A percentile compares a stretch with the other conserved stretches of the same genome.
phyloP scores from a whole-genome alignment of 2,329 filamentous ascomycete genomes.

The Talaromyces marneffei region DNA sequence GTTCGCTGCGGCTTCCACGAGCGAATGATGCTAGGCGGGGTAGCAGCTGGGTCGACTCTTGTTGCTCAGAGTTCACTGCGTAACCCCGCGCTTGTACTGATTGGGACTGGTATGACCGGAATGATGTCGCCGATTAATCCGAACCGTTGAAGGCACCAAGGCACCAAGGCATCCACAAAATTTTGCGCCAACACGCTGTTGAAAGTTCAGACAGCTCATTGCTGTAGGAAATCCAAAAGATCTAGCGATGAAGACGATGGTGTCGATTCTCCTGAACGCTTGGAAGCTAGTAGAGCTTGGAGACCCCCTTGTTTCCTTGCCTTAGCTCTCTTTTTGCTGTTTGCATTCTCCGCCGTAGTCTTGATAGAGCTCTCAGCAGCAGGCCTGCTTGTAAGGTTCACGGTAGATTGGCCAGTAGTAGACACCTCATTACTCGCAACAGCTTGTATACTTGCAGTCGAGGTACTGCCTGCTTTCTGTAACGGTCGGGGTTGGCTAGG shows the following conservation, averaged over 20 bases:
- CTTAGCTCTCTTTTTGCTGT: constrained; percentile 53
- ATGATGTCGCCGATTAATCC: constrained; percentile 15
- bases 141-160: constrained; percentile 13
- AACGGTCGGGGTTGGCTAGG: constrained; percentile 13
- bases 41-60: neutral
- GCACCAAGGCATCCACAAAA: constrained; percentile 17
- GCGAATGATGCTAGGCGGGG: constrained; percentile 3
- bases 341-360: constrained; percentile 33
- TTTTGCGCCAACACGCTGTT: neutral
- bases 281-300: constrained; percentile 48
- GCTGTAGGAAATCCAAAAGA: constrained; percentile 51
- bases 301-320: constrained; percentile 50
- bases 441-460: neutral
- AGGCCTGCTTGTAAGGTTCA: constrained; percentile 9
- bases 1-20: constrained; percentile 14
- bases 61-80: neutral
- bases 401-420: constrained; percentile 13
- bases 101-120: constrained; percentile 14
- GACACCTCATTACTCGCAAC: neutral
- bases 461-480: constrained; percentile 15
- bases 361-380: constrained; percentile 14
- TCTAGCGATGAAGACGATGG: constrained; percentile 37
- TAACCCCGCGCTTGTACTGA: constrained; percentile 32
- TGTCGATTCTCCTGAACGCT: constrained; percentile 23
- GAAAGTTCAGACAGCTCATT: constrained; percentile 17